Base-by-base conservation (phyloP, 2,329 filamentous ascomycete species). In the Fusarium udum region DNA sequence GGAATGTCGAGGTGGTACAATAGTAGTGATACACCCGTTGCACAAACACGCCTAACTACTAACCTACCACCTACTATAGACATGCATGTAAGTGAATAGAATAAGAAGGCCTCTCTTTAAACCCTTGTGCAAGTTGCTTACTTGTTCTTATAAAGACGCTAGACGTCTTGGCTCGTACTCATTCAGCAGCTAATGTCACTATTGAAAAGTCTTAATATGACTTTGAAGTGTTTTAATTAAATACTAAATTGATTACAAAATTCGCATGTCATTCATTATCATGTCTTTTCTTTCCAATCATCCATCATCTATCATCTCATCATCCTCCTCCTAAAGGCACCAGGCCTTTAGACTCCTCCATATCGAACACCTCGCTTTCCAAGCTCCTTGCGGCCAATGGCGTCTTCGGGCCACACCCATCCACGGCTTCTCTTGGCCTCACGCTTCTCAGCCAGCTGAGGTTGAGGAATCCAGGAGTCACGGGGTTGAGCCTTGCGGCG, bases 371-470 rank as follows among this genome's bases (percentile, higher is more conserved):
- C 90, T 64, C 90, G 85, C 84, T 89, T 91, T 10, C 91, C 91
- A 59, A 92, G 85, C 84, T 95, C 92, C 83, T 93, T 91, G 77
- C 92, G 86, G 14, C 91, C 90, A 16, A 95, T 85, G 7, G 90
- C 86, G 77, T 95, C 93, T 77, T 95, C 92, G 3, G 93, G 93
- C 83, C 90, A 88, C 2, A 94, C 88, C 93, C 93, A 95, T 0
- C 92, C 93, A 36, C 93, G 84, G 6, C 89, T 86, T 28, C 92
- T 83, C 88, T 94, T 95, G 26, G 92, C 91, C 82, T 93, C 91
- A 65, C 90, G 85, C 90, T 93, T 96, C 88, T 93, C 92, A 37
- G 87, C 91, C 75, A 89, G 86, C 84, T 91, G 93, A 57, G 90
- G 90, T 84, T 86, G 90, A 15, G 93, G 92, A 83, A 95, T 94